A percentile compares a stretch with the other conserved stretches of the same genome.
phyloP scores from a whole-genome alignment of 306 rosid species.

The Chamaecrista fasciculata region DNA sequence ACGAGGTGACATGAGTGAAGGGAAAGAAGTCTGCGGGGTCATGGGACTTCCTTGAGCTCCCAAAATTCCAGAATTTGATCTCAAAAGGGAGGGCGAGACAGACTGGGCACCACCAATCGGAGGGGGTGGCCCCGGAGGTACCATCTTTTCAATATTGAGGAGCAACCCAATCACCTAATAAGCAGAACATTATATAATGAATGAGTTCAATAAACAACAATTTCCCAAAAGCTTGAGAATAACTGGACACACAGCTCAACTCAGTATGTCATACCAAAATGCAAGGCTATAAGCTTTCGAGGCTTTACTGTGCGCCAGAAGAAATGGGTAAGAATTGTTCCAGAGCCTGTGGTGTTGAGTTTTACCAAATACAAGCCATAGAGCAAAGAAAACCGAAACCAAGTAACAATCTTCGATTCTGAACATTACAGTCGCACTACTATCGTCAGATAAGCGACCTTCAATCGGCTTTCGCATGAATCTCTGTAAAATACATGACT shows the following conservation, averaged over 20 bases:
- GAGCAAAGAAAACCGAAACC: slow-evolving; percentile 36
- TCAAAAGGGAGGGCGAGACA: slow-evolving; percentile 71
- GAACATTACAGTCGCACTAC: slow-evolving; percentile 41
- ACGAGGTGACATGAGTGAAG: slow-evolving; percentile 67
- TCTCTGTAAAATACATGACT: slow-evolving; percentile 41
- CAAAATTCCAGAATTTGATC: slow-evolving; percentile 83
- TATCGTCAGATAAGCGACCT: slow-evolving; percentile 41
- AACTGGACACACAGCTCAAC: slow-evolving; percentile 35
- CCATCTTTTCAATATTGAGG: slow-evolving; percentile 55
- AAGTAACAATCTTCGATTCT: slow-evolving; percentile 32
- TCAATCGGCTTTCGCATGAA: slow-evolving; percentile 43
- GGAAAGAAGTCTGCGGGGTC: slow-evolving; percentile 68
- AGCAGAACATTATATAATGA: slow-evolving; percentile 36
- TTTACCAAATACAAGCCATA: slow-evolving; percentile 39
- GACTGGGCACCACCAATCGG: slow-evolving; percentile 86
- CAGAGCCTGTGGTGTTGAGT: slow-evolving; percentile 36
- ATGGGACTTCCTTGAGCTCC: slow-evolving; percentile 76
- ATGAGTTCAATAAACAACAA: slow-evolving; percentile 36
- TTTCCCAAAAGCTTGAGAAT: slow-evolving; percentile 37
- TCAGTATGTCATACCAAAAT: slow-evolving; percentile 37
- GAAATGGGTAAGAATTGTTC: slow-evolving; percentile 44
- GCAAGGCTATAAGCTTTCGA: slow-evolving; percentile 37
- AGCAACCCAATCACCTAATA: slow-evolving; percentile 38
- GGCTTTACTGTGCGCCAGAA: slow-evolving; percentile 46
- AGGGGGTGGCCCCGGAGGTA: slow-evolving; percentile 85